Evolutionary conservation across 345 rosid species (phyloP).

Genomic region (Erodium maritimum): DNA sequence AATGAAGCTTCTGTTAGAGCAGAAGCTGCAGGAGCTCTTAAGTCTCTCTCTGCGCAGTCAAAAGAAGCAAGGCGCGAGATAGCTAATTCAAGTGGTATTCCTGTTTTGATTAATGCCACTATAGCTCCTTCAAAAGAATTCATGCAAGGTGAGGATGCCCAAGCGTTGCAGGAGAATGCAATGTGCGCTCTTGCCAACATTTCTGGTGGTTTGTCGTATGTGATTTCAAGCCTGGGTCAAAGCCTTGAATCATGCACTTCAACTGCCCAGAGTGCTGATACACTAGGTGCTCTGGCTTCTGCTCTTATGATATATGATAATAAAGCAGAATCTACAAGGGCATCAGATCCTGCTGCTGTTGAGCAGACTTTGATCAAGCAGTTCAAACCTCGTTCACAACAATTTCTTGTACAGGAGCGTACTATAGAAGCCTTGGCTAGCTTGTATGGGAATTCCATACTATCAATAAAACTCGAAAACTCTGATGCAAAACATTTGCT

Average conservation of each 20-base stretch:
- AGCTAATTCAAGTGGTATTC: constrained; percentile 86
- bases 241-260: constrained; percentile 98
- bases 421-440: constrained; percentile 98
- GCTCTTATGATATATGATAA: constrained; percentile 97
- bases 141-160: constrained; percentile 98
- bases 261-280: constrained; percentile 88
- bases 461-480: constrained; percentile 59
- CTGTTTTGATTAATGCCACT: constrained; percentile 86
- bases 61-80: constrained; percentile 90
- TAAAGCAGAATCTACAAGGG: constrained; percentile 69
- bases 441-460: constrained; percentile 81
- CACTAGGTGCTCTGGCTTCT: constrained; percentile 96
- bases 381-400: constrained; percentile 60
- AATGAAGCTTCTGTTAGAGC: constrained; percentile 96
- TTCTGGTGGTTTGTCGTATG: constrained; percentile 96
- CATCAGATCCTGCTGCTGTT: constrained; percentile 64
- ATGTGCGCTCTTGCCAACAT: constrained; percentile 99
- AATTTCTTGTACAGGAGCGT: constrained; percentile 94
- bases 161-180: constrained; percentile 97
- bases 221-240: constrained; percentile 97
- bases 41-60: constrained; percentile 85
- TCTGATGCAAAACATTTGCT: constrained; percentile 94
- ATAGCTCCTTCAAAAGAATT: constrained; percentile 99
- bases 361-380: constrained; percentile 89
- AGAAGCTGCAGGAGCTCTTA: constrained; percentile 96